A percentile compares a stretch with the other conserved stretches of the same genome.
phyloP scores from a whole-genome alignment of 768 basidiomycete genomes.

The Mycena crocata region DNA sequence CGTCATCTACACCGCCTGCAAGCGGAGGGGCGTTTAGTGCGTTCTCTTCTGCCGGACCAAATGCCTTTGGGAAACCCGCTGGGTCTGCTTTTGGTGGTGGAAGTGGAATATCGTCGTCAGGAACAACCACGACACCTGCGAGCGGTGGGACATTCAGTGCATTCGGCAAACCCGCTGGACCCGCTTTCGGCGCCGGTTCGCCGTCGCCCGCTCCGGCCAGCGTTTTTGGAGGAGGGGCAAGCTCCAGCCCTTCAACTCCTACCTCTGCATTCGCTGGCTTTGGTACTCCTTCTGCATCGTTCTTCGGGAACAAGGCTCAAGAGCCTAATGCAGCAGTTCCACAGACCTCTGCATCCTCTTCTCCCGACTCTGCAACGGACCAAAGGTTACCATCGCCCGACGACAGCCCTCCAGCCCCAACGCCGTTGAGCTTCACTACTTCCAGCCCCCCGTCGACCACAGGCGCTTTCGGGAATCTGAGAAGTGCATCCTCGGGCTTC shows the following conservation, averaged over 20 bases:
- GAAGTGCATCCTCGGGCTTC: slow-evolving; percentile 50
- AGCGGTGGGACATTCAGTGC: too few relatives aligned
- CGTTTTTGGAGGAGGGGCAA: slow-evolving; percentile 8
- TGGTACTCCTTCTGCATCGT: slow-evolving; percentile 3
- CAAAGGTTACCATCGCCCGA: slow-evolving; percentile 30
- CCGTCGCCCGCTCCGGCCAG: slow-evolving; percentile 8
- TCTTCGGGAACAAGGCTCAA: slow-evolving; percentile 27
- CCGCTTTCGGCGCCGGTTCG: not conserved
- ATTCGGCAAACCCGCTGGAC: too few relatives aligned
- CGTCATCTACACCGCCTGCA: slow-evolving; percentile 7
- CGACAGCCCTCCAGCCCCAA: slow-evolving; percentile 28
- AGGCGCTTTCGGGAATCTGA: slow-evolving; percentile 56
- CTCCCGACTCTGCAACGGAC: slow-evolving; percentile 35
- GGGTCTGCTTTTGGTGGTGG: slow-evolving; percentile 18
- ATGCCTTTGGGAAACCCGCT: slow-evolving; percentile 42
- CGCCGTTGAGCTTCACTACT: slow-evolving; percentile 36
- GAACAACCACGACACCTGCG: too few relatives aligned
- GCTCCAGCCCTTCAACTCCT: slow-evolving; percentile 8
- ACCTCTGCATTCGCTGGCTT: slow-evolving; percentile 27
- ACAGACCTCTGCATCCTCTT: slow-evolving; percentile 34
- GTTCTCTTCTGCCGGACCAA: slow-evolving; percentile 39
- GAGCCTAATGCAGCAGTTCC: slow-evolving; percentile 10
- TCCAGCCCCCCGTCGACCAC: slow-evolving; percentile 37
- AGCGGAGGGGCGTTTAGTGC: slow-evolving; percentile 37
- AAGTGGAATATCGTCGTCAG: too few relatives aligned